Percentiles rank a stretch among this genome's conserved stretches.
phyloP scores from a whole-genome alignment of 495 filamentous ascomycete genomes.

The Penicillium cinerascens region DNA sequence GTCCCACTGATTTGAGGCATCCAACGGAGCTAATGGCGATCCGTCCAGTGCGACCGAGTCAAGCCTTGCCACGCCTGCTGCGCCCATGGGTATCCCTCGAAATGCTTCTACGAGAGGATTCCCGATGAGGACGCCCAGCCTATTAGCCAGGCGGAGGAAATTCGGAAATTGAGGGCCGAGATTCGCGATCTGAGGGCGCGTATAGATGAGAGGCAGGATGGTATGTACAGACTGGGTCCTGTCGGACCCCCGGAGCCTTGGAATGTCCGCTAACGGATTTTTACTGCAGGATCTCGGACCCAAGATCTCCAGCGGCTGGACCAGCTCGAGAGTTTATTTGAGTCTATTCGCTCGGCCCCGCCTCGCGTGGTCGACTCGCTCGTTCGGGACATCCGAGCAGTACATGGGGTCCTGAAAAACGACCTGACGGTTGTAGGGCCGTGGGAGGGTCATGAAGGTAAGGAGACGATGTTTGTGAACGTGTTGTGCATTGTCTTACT shows the following conservation, averaged over 20 bases:
- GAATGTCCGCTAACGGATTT: constrained; percentile 5
- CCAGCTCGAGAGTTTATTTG: constrained; percentile 38
- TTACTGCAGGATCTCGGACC: constrained; percentile 20
- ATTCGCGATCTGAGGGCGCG: constrained; percentile 33
- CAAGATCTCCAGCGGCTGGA: constrained; percentile 28
- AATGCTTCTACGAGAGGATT: constrained; percentile 38
- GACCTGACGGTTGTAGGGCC: constrained; percentile 22
- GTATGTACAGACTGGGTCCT: constrained; percentile 17
- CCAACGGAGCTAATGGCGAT: constrained; percentile 10
- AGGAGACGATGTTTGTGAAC: background rate
- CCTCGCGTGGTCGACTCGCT: constrained; percentile 32
- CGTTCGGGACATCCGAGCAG: constrained; percentile 31
- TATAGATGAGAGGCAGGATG: constrained; percentile 24
- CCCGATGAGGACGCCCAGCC: constrained; percentile 39
- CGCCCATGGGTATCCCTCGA: constrained; percentile 45
- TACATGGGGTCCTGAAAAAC: constrained; percentile 20
- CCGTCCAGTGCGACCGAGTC: constrained; percentile 41
- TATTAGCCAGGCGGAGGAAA: constrained; percentile 43
- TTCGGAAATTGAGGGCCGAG: constrained; percentile 38
- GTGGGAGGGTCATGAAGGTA: constrained; percentile 33
- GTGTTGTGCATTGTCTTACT: background rate
- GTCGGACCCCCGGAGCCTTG: background rate
- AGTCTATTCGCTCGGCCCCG: constrained; percentile 40
- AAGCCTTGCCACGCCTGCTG: constrained; percentile 48
- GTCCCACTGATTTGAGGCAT: constrained; percentile 10